Base-by-base conservation (phyloP, 495 filamentous ascomycete genomes). In the Aspergillus cavernicola region DNA sequence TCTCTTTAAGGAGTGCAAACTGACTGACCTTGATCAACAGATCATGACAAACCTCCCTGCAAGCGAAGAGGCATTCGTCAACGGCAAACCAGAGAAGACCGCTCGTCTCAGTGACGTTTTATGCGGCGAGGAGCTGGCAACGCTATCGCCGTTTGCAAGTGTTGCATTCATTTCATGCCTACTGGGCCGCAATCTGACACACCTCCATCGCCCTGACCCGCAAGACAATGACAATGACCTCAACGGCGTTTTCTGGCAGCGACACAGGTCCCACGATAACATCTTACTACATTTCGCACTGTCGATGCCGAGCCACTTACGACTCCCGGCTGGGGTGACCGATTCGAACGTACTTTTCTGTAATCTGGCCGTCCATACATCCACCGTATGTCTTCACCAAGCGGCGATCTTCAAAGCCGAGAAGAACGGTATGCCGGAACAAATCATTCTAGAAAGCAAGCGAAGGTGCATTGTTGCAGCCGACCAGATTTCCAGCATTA, bases 361-460 rank as follows among this genome's bases (percentile, higher is more conserved):
- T 28, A 97, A 97, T 55, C 96, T 97, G 88, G 88, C 86, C 61
- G 90, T 97, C 29, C 93, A 97, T 63, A 96, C 93, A 0, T 95
- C 91, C 1, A 93, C 90, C 2, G 97, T 99, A 37, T 97, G 95
- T 68, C 79, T 97, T 6, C 93, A 99, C 65, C 93, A 99, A 66
- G 95, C 95, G 6, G 95, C 93, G 16, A 97, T 97, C 16, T 96
- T 90, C 79, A 97, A 96, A 66, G 90, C 93, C 0, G 92, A 97
- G 59, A 92, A 89, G 68, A 87, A 97, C 66, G 78, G 81, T 47
- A 76, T 97, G 59, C 83, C 92, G 4, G 74, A 82, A 9, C 82
- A 82, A 22, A 86, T 97, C 35, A 84, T 85, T 45, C 82, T 85
- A 0, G 92, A 97, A 62, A 96, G 92, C 63, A 95, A 95, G 63